These are phyloP conservation scores for Tetracentron sinense DNA, from an alignment of 164 flowering plant genomes.

Conservation along the genomic window DNA sequence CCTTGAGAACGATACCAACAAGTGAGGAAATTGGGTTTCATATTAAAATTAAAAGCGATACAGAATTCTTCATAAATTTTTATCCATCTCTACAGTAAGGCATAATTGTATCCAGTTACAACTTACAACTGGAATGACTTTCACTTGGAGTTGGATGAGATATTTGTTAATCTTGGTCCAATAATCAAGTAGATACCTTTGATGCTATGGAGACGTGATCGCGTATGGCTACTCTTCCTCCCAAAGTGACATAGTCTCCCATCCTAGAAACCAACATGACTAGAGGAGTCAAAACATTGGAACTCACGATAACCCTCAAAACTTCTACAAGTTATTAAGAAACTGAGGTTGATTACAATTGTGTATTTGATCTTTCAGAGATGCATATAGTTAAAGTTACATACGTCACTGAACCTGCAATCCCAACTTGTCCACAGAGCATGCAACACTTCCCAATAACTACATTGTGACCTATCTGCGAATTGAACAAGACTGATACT, in stretches of 20 bases:
- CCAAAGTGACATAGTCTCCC: slow-evolving; percentile 77
- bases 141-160: not conserved
- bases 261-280: slow-evolving; percentile 37
- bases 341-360: not conserved
- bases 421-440: slow-evolving; percentile 95
- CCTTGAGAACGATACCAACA: not conserved
- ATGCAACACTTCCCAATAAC: slow-evolving; percentile 74
- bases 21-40: not conserved
- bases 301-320: not conserved
- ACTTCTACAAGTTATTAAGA: not conserved
- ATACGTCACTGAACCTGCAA: slow-evolving; percentile 95
- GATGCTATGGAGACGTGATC: slow-evolving; percentile 84
- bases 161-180: not conserved
- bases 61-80: not conserved
- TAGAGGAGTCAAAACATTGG: not conserved
- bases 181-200: slow-evolving; percentile 43
- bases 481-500: not conserved
- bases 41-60: not conserved
- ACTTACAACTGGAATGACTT: not conserved
- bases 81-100: not conserved
- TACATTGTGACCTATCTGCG: slow-evolving; percentile 95
- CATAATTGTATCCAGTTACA: not conserved
- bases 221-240: slow-evolving; percentile 80
- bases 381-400: slow-evolving; percentile 18
- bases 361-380: slow-evolving; percentile 1